A percentile compares a stretch with the other conserved stretches of the same genome.
Conservation (phyloP, 2,329 filamentous ascomycete species). For the Fusarium setosum region DNA sequence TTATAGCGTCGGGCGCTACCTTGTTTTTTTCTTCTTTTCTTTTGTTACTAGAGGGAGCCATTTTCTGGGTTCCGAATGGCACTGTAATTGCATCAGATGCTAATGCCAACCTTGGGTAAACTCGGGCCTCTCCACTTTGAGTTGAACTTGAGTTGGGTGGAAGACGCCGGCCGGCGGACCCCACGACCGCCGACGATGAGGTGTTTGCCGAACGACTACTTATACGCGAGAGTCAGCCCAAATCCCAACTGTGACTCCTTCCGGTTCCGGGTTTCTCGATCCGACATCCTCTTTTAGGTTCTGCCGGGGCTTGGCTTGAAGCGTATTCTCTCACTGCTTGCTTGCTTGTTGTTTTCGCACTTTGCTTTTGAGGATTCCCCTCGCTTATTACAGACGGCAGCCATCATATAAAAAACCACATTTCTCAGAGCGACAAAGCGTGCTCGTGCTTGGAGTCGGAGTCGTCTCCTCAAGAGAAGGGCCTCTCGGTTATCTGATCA, state of each 20-base stretch:
- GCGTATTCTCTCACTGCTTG: constrained; percentile 10
- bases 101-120: not conserved
- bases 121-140: constrained; percentile 13
- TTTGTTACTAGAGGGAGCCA: constrained; percentile 11
- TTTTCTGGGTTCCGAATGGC: constrained; percentile 2
- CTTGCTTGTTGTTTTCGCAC: not conserved
- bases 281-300: not conserved
- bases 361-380: constrained; percentile 19
- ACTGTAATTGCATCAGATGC: constrained; percentile 28
- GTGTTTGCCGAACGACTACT: constrained; percentile 21
- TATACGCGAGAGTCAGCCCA: constrained; percentile 29
- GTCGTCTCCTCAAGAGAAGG: not conserved
- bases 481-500: constrained; percentile 17
- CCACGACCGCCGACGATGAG: constrained; percentile 22
- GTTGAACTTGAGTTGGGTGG: too few species aligned
- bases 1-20: constrained; percentile 17
- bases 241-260: constrained; percentile 8
- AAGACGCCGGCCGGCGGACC: not conserved
- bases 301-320: constrained; percentile 5
- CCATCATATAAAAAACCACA: too few species aligned
- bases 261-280: constrained; percentile 4
- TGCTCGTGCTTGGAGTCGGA: too few species aligned
- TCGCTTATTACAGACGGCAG: constrained; percentile 33
- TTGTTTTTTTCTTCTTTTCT: not conserved
- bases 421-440: too few species aligned